phyloP scores from a whole-genome alignment of 2,329 filamentous ascomycete genomes.

The Phialemoniopsis sp. region DNA sequence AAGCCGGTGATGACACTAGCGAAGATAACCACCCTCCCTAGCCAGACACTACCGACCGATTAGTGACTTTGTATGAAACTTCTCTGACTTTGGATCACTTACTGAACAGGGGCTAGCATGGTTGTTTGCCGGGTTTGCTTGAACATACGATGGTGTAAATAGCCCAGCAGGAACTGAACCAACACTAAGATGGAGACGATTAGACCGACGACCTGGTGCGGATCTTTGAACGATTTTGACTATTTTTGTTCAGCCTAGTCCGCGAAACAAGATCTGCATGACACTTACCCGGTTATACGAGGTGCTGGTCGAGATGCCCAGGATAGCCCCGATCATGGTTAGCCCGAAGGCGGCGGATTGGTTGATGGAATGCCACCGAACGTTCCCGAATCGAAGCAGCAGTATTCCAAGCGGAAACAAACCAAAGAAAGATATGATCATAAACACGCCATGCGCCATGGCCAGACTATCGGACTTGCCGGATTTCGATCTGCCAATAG shows the following conservation, averaged over 20 bases:
- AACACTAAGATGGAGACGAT: constrained; percentile 48
- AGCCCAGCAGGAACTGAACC: constrained; percentile 48
- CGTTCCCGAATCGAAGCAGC: constrained; percentile 45
- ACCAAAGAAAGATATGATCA: constrained; percentile 51
- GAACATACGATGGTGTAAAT: constrained; percentile 51
- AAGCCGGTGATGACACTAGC: constrained; percentile 54
- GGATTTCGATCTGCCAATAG: no score
- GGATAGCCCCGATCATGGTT: constrained; percentile 41
- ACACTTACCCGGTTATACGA: constrained; percentile 51
- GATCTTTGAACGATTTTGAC: constrained; percentile 46
- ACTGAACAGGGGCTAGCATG: constrained; percentile 34
- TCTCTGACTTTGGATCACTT: no score
- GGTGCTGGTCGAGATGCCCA: constrained; percentile 49
- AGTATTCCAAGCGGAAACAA: constrained; percentile 53
- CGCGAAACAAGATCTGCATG: not conserved
- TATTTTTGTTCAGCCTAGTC: no score
- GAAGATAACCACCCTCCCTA: constrained; percentile 49
- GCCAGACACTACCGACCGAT: constrained; percentile 34
- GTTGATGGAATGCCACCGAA: constrained; percentile 50
- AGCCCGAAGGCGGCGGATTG: no score
- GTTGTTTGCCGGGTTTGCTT: constrained; percentile 44
- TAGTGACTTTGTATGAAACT: not conserved
- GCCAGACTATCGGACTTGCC: constrained; percentile 31
- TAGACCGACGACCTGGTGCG: constrained; percentile 57
- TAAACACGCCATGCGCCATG: constrained; percentile 42